Evolutionary conservation across 2,329 filamentous ascomycete genomes (phyloP).

Genomic region (Paraphoma chrysanthemicola): DNA sequence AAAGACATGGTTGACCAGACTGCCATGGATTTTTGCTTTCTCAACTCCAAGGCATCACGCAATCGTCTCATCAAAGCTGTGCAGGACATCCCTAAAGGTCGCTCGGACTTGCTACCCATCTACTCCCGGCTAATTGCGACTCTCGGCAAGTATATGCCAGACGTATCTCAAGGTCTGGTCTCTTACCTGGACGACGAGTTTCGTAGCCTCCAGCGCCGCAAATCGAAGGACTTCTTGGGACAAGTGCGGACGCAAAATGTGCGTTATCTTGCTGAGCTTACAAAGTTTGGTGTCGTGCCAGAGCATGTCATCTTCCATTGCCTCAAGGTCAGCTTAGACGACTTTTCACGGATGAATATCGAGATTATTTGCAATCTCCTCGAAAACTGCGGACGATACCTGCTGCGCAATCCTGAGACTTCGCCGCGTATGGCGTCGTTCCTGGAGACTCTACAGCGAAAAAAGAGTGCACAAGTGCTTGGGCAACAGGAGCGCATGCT

Average conservation of each 20-base stretch:
- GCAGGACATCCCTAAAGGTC: conserved; percentile 92
- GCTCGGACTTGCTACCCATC: conserved; percentile 85
- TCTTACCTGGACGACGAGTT: conserved; percentile 96
- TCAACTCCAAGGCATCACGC: conserved; percentile 97
- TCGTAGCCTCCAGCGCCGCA: conserved; percentile 91
- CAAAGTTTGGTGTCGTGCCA: conserved; percentile 96
- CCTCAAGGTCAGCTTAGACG: conserved; percentile 94
- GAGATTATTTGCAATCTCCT: conserved; percentile 96
- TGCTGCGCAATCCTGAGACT: conserved; percentile 91
- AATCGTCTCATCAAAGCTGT: conserved; percentile 92
- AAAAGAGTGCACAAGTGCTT: conserved; percentile 94
- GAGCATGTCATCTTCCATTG: conserved; percentile 99
- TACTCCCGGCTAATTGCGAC: conserved; percentile 95
- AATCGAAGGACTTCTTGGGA: conserved; percentile 96
- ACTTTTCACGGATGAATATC: conserved; percentile 98
- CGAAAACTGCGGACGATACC: conserved; percentile 94
- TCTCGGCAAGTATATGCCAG: conserved; percentile 89
- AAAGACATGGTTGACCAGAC: conserved; percentile 92
- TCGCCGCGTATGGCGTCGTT: conserved; percentile 93
- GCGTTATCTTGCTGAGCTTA: conserved; percentile 95
- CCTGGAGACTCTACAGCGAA: conserved; percentile 90
- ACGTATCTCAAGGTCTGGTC: conserved; percentile 90
- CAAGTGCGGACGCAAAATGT: conserved; percentile 94
- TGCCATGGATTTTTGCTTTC: conserved; percentile 95
- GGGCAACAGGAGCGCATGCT: conserved; percentile 97